Base-by-base conservation (phyloP, 2,329 filamentous ascomycete genomes). In the Ustilaginoidea virens region DNA sequence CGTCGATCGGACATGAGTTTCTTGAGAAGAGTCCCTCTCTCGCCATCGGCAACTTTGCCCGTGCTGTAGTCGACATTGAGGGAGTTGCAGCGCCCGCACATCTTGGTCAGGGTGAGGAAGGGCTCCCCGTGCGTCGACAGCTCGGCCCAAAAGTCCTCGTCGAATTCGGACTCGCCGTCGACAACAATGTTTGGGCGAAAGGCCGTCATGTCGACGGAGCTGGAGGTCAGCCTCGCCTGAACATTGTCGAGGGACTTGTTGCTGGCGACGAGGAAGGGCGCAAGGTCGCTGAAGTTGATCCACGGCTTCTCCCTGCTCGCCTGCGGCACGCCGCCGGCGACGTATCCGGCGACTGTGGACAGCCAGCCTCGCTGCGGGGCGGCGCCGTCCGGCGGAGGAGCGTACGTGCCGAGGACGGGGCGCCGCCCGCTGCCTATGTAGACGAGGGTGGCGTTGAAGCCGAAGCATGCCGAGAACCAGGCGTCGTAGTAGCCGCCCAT, bases 121-220 rank as follows among this genome's bases (percentile, higher is more conserved):
- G 47, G 44, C 12, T 32, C 17, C 19, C 37, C 36, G 28, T 43
- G 36, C 22, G 78, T 46, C 11, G 49, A 48, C 19, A 82, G 49
- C 42, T 74, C 70, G 3, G 56, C 66, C 79, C 77, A 85, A 43
- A 66, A 81, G 45, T 85, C 79, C 47, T 85, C 78, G 9, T 75
- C 74, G 46, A 68, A 85, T 1, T 68, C 53, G 7, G 51, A 48
- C 4, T 67, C 61, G 3, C 71, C 73, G 21, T 67, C 65, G 2
- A 83, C 52, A 2, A 85, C 71, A 26, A 85, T 66, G 45, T 82
- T 85, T 1, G 78, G 75, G 20, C 80, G 68, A 48, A 83, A 80
- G 41, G 77, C 78, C 22, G 63, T 65, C 46, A 79, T 69, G 30
- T 76, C 72, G 54, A 79, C 43, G 17, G 61, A 49, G 9, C 52